Percentiles rank a stretch among this genome's conserved stretches.
Conservation (phyloP, 2,329 filamentous ascomycete species). For the Sporothrix inflata region DNA sequence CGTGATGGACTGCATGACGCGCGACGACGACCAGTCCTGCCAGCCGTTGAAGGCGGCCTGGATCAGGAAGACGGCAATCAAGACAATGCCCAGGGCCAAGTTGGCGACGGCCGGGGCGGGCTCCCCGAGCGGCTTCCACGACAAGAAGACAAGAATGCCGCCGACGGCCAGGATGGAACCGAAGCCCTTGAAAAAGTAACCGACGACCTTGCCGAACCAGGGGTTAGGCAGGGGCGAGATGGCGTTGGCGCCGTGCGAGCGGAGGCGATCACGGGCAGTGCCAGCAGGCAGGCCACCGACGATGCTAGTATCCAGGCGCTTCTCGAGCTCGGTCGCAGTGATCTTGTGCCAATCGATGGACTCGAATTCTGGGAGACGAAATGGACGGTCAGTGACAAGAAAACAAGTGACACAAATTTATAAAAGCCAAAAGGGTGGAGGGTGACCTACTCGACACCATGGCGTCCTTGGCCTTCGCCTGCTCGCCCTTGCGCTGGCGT, state of each 20-base stretch:
- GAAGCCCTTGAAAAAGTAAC: constrained; percentile 79
- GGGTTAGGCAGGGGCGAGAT: constrained; percentile 68
- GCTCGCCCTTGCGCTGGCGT: constrained; percentile 40
- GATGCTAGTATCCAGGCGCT: constrained; percentile 61
- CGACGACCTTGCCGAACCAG: constrained; percentile 59
- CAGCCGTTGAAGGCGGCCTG: constrained; percentile 71
- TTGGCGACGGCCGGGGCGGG: constrained; percentile 69
- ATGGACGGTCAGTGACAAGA: neutral
- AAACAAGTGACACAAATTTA: neutral
- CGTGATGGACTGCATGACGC: constrained; percentile 79
- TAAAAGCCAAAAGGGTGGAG: no score
- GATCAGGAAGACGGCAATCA: constrained; percentile 69
- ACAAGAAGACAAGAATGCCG: constrained; percentile 72
- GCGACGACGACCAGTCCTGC: constrained; percentile 75
- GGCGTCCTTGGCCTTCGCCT: constrained; percentile 40
- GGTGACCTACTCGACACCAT: constrained; percentile 21
- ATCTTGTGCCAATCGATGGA: constrained; percentile 71
- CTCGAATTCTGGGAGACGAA: constrained; percentile 55
- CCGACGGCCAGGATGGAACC: constrained; percentile 71
- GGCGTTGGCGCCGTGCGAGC: constrained; percentile 67
- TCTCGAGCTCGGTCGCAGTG: constrained; percentile 58
- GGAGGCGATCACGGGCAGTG: constrained; percentile 57
- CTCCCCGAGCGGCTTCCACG: constrained; percentile 74
- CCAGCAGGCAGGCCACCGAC: constrained; percentile 62
- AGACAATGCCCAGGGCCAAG: constrained; percentile 71